phyloP scores from a whole-genome alignment of 768 basidiomycete genomes.

The Lactarius quietus region DNA sequence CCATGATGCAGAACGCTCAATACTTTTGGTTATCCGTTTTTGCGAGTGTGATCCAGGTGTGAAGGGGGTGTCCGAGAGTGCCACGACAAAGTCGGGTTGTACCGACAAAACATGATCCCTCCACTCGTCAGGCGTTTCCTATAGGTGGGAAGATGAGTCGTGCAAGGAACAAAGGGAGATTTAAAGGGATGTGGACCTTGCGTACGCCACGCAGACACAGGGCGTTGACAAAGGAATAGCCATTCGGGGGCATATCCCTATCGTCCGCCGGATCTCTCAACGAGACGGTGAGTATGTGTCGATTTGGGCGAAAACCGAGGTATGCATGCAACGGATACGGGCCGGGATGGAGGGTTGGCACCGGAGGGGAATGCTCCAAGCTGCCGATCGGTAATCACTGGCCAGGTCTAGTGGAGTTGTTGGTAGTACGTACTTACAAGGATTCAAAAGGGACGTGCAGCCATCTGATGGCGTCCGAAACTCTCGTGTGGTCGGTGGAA shows the following conservation, averaged over 20 bases:
- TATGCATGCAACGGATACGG: constrained; percentile 58
- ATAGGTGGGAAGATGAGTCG: constrained; percentile 2
- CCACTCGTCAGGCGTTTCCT: constrained; percentile 61
- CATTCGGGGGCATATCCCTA: constrained; percentile 71
- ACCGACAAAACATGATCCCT: constrained; percentile 47
- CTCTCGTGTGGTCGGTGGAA: constrained; percentile 54
- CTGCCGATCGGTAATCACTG: constrained; percentile 33
- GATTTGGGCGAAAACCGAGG: constrained; percentile 48
- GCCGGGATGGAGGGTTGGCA: constrained; percentile 57
- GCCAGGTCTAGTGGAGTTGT: neutral
- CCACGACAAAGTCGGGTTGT: constrained; percentile 66
- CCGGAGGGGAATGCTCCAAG: constrained; percentile 62
- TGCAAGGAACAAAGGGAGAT: constrained; percentile 2
- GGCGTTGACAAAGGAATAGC: constrained; percentile 52
- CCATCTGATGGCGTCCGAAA: constrained; percentile 53
- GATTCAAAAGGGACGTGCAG: constrained; percentile 73
- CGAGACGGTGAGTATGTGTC: constrained; percentile 56
- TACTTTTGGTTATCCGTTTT: constrained; percentile 70
- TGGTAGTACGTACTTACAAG: constrained; percentile 51
- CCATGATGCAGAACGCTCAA: constrained; percentile 69
- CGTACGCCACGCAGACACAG: constrained; percentile 65
- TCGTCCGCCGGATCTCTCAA: constrained; percentile 63
- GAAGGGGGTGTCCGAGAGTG: constrained; percentile 67
- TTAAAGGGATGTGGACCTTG: constrained; percentile 45
- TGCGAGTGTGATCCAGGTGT: constrained; percentile 67